Conservation (phyloP, 2,329 filamentous ascomycete genomes). For the Sclerotinia nivalis region DNA sequence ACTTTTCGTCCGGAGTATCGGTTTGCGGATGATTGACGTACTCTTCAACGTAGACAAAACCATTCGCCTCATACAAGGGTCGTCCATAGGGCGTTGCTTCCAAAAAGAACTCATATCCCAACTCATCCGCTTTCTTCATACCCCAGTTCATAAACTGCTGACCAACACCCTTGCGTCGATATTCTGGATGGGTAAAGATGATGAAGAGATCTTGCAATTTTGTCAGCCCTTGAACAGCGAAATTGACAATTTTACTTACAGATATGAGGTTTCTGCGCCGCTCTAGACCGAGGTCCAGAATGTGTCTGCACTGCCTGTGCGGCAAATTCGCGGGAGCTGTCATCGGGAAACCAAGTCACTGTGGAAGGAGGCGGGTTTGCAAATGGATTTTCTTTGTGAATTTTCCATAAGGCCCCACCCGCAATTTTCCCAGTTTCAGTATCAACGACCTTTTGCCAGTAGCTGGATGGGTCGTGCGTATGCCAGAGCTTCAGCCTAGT, state of each 20-base stretch:
- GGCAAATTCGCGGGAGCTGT: constrained; percentile 18
- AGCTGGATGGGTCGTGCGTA: constrained; percentile 18
- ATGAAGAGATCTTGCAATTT: constrained; percentile 21
- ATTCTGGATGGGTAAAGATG: constrained; percentile 23
- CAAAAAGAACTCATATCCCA: constrained; percentile 15
- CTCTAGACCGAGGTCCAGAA: constrained; percentile 11
- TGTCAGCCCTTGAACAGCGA: constrained; percentile 3
- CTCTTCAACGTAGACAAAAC: constrained; percentile 19
- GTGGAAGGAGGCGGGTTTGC: background rate
- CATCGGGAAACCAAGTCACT: constrained; percentile 20
- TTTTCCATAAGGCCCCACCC: constrained; percentile 21
- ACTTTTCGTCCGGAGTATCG: constrained; percentile 20
- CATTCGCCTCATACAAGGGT: constrained; percentile 22
- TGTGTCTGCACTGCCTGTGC: constrained; percentile 17
- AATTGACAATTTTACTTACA: constrained; percentile 18
- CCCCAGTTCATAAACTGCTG: constrained; percentile 20
- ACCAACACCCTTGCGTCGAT: constrained; percentile 22
- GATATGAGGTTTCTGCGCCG: constrained; percentile 18
- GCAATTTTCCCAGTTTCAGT: constrained; percentile 17
- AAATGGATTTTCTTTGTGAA: constrained; percentile 21
- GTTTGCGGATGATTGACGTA: constrained; percentile 21
- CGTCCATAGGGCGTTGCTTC: constrained; percentile 22
- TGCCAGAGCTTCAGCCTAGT: constrained; percentile 23
- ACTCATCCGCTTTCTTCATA: constrained; percentile 17
- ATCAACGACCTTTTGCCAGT: constrained; percentile 24